phyloP scores from a whole-genome alignment of 1,139 yeast genomes.

The Yamadazyma atlantica region DNA sequence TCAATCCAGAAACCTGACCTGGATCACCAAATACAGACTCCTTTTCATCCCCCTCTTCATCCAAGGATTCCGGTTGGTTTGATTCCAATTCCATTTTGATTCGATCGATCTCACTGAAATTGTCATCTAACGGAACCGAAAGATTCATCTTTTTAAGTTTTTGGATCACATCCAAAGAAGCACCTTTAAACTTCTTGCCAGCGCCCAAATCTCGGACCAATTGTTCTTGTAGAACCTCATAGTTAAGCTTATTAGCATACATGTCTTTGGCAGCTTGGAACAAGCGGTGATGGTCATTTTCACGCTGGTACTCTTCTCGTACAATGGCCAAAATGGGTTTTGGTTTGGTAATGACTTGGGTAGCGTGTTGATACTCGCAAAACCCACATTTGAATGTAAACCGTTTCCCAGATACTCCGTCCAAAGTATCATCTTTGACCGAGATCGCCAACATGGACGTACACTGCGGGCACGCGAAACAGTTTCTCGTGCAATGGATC shows the following conservation, averaged over 20 bases:
- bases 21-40: neutral
- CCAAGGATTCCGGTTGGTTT: constrained; percentile 7
- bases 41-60: constrained; percentile 8
- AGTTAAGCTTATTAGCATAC: constrained; percentile 8
- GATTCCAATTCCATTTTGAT: constrained; percentile 5
- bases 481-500: constrained; percentile 33
- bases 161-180: constrained; percentile 14
- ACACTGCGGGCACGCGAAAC: constrained; percentile 43
- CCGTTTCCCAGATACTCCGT: constrained; percentile 28
- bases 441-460: constrained; percentile 25
- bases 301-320: constrained; percentile 12
- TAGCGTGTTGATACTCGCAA: constrained; percentile 30
- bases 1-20: constrained; percentile 1
- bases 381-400: constrained; percentile 33
- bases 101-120: constrained; percentile 6
- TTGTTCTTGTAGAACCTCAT: constrained; percentile 11
- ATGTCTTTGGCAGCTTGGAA: constrained; percentile 4
- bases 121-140: constrained; percentile 7
- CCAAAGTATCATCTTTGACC: constrained; percentile 19
- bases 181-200: constrained; percentile 11
- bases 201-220: constrained; percentile 10
- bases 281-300: neutral
- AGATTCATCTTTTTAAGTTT: constrained; percentile 16
- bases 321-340: constrained; percentile 33
- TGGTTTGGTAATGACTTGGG: constrained; percentile 34